These are phyloP conservation scores for Saturnispora besseyi DNA, from an alignment of 805 yeast species.

Conservation along the genomic window DNA sequence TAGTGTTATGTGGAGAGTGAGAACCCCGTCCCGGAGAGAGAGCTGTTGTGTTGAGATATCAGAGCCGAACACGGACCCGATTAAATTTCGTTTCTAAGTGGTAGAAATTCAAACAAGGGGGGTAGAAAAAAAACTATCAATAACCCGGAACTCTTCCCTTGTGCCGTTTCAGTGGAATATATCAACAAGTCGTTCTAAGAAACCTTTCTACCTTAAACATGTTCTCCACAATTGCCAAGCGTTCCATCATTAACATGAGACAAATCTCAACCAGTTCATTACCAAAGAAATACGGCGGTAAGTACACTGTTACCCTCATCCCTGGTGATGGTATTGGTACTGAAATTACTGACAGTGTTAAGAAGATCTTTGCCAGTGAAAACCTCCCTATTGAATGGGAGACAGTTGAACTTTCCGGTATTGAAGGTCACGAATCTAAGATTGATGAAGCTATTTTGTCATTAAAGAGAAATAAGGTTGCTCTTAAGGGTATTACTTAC, in stretches of 20 bases:
- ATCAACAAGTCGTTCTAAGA: too few relatives aligned
- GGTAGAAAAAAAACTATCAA: background rate
- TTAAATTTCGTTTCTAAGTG: too few relatives aligned
- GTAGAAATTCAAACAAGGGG: background rate
- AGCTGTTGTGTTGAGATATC: too few relatives aligned
- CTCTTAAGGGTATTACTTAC: constrained; percentile 91
- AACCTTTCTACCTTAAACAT: constrained; percentile 12
- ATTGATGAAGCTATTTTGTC: constrained; percentile 82
- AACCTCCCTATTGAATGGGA: constrained; percentile 94
- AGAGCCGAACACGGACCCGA: constrained; percentile 1
- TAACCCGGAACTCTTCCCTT: constrained; percentile 4
- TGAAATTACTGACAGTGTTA: constrained; percentile 90
- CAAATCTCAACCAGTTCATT: constrained; percentile 31
- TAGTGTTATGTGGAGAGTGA: too few relatives aligned
- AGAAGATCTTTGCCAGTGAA: constrained; percentile 78
- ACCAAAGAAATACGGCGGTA: constrained; percentile 92
- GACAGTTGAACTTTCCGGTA: constrained; percentile 58
- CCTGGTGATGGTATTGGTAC: constrained; percentile 99
- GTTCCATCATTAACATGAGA: constrained; percentile 17
- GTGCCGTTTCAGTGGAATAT: constrained; percentile 40
- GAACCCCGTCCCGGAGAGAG: too few relatives aligned
- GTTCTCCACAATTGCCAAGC: constrained; percentile 21
- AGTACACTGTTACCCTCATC: constrained; percentile 85
- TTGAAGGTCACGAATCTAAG: constrained; percentile 38
- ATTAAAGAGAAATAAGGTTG: constrained; percentile 91